Evolutionary conservation across 148 eudicot genomes (phyloP).

Genomic region (Rhododendron ferrugineum): DNA sequence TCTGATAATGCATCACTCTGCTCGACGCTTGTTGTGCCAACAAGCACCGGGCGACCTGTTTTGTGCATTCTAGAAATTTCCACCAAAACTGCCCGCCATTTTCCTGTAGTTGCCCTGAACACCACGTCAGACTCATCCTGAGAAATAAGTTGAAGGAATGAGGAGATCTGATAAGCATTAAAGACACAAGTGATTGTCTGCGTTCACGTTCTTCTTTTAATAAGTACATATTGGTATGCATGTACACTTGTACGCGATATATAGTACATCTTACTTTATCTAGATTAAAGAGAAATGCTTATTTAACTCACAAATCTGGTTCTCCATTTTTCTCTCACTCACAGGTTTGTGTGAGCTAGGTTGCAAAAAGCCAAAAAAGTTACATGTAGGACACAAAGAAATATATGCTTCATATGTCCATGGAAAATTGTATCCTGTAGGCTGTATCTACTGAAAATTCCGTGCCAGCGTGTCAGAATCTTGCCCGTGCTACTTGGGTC

Average conservation of each 20-base stretch:
- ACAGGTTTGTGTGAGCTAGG: background rate
- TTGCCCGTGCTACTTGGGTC: background rate
- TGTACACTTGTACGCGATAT: background rate
- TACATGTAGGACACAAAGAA: background rate
- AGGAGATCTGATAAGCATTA: background rate
- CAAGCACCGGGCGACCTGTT: slow-evolving; percentile 96
- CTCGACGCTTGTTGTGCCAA: slow-evolving; percentile 98
- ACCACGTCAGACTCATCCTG: slow-evolving; percentile 99
- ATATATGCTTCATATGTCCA: background rate
- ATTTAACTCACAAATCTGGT: background rate
- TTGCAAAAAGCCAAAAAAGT: background rate
- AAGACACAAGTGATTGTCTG: background rate
- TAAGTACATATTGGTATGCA: background rate
- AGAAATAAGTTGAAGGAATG: slow-evolving; percentile 12
- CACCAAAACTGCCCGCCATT: slow-evolving; percentile 93
- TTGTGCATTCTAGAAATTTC: slow-evolving; percentile 97
- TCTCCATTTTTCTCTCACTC: background rate
- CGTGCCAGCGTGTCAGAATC: background rate
- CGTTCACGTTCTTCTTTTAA: background rate
- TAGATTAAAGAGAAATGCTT: slow-evolving; percentile 1
- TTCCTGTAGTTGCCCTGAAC: slow-evolving; percentile 79
- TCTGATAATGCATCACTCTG: slow-evolving; percentile 86
- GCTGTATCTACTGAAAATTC: background rate
- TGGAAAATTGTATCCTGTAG: background rate
- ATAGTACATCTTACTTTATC: background rate